Base-by-base conservation (phyloP, 2,329 filamentous ascomycete genomes). In the Xylariaceae sp. region DNA sequence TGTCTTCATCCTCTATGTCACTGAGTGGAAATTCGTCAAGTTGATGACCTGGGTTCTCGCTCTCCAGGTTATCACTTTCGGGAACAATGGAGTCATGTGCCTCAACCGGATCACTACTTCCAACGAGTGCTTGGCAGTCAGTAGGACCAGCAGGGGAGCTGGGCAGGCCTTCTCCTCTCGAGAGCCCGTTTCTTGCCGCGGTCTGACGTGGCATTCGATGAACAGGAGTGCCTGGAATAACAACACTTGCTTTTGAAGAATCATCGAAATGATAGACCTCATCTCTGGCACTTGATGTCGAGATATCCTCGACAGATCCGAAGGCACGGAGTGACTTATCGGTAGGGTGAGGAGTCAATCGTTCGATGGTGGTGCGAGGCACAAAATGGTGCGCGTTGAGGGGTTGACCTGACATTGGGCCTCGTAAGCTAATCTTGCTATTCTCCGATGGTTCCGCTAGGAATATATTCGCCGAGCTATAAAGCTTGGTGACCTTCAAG, bases 11-110 rank as follows among this genome's bases (percentile, higher is more conserved):
- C 33, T 33, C 31, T 16, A 49, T 22, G 13, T 42, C 51, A 18
- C 45, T 49, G 15, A 55, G 32, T 6, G 45, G 45, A 37, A 53
- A 55, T 18, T 44, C 45, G n/a, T 55, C 44, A 19, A n/a, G n/a
- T n/a, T n/a, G n/a, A n/a, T n/a, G n/a, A n/a, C n/a, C n/a, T n/a
- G n/a, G n/a, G 37, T 38, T 29, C 22, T 30, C 7, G 30, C 33
- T 5, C 16, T 17, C 17, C n/a, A 26, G n/a, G 9, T 23, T 21
- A 13, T 33, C n/a, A n/a, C n/a, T n/a, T n/a, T n/a, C n/a, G n/a
- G n/a, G n/a, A n/a, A n/a, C n/a, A n/a, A n/a, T n/a, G n/a, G n/a
- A n/a, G n/a, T n/a, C n/a, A n/a, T n/a, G n/a, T n/a, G n/a, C 30
- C 19, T 12, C 16, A 25, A 12, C 25, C 14, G 5, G 8, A 5